Evolutionary conservation across 2,329 filamentous ascomycete genomes (phyloP).

Genomic region (Fusarium mundagurra): DNA sequence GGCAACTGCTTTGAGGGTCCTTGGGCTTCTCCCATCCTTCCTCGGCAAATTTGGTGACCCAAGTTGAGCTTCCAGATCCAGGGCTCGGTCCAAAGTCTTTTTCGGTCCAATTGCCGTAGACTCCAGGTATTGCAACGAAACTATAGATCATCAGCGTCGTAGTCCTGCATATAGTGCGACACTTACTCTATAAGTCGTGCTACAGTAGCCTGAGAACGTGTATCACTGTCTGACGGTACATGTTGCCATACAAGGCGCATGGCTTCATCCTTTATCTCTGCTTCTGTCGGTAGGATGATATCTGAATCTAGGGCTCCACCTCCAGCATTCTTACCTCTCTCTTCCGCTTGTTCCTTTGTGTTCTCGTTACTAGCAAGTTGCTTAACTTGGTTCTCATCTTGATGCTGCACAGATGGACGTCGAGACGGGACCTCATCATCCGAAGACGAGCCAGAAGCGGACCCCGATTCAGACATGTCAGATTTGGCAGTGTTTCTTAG

Average conservation of each 20-base stretch:
- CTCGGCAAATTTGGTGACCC: neutral
- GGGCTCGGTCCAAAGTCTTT: neutral
- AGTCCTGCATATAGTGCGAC: fast-evolving
- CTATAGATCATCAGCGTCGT: neutral
- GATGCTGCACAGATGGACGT: neutral
- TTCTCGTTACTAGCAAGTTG: fast-evolving
- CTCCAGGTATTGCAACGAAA: neutral
- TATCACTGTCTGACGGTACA: no score
- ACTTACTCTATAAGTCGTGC: neutral
- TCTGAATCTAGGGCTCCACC: no score
- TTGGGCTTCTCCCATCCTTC: neutral
- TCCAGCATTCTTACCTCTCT: fast-evolving
- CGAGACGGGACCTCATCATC: neutral
- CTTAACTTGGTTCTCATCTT: neutral
- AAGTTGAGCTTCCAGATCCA: slow-evolving; percentile 2
- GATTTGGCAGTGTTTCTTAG: neutral
- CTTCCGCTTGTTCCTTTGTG: neutral
- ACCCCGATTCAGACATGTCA: neutral
- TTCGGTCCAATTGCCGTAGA: neutral
- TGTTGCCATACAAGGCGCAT: neutral
- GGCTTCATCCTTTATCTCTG: neutral
- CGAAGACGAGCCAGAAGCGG: neutral
- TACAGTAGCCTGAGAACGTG: neutral
- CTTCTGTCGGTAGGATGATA: no score
- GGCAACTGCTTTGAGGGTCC: neutral